phyloP scores from a whole-genome alignment of 495 filamentous ascomycete genomes.

The Penicillium cosmopolitanum region DNA sequence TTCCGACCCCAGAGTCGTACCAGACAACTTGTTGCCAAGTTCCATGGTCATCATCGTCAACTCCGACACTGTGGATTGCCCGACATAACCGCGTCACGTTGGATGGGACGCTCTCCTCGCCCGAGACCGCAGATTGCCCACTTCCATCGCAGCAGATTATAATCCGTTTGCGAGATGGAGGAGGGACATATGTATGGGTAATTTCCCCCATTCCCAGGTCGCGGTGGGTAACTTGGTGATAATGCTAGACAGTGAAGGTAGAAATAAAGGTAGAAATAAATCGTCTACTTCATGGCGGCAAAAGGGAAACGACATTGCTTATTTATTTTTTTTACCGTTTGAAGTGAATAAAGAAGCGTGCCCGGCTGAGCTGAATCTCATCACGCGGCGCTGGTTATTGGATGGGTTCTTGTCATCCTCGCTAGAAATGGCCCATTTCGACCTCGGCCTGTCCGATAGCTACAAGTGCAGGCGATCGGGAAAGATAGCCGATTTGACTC shows the following conservation, averaged over 20 bases:
- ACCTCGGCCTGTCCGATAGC: not conserved
- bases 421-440: slow-evolving; percentile 12
- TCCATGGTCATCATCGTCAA: slow-evolving; percentile 3
- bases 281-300: too few species aligned
- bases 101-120: slow-evolving; percentile 21
- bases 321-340: not conserved
- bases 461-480: slow-evolving; percentile 9
- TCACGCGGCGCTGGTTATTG: not conserved
- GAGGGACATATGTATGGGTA: not conserved
- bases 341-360: not conserved
- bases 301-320: not conserved
- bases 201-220: not conserved
- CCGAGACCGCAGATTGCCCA: slow-evolving; percentile 22
- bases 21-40: slow-evolving; percentile 25
- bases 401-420: not conserved
- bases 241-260: too few species aligned
- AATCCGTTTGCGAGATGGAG: slow-evolving; percentile 6
- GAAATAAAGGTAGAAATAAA: too few species aligned
- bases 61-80: slow-evolving; percentile 14
- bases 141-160: slow-evolving; percentile 26
- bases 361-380: slow-evolving; percentile 3
- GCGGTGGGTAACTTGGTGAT: too few species aligned
- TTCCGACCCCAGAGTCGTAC: slow-evolving; percentile 23
- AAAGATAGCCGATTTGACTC: slow-evolving; percentile 9
- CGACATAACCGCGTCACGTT: slow-evolving; percentile 24